phyloP scores from a whole-genome alignment of 2,329 filamentous ascomycete species.

The Aspergillus pseudotamarii region DNA sequence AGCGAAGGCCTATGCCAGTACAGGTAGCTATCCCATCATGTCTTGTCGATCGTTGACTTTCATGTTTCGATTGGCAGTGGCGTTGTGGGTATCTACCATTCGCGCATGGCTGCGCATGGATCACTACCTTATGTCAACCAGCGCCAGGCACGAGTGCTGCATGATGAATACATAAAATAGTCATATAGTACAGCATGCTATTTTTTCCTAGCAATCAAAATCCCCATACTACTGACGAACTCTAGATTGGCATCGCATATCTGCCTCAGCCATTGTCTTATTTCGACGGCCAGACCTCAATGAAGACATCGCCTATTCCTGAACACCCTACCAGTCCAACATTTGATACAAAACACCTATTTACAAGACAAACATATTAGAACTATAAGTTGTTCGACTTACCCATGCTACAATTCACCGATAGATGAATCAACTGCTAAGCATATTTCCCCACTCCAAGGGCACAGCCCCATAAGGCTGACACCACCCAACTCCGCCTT shows the following conservation, averaged over 20 bases:
- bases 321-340: too few relatives aligned
- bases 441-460: background rate
- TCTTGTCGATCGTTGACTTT: background rate
- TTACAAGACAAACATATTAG: fast-evolving
- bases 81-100: background rate
- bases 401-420: background rate
- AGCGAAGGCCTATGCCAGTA: background rate
- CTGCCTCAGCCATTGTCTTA: fast-evolving
- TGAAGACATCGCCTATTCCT: too few relatives aligned
- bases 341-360: fast-evolving
- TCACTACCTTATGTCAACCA: background rate
- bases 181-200: background rate
- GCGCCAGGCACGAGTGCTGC: background rate
- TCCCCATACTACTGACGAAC: background rate
- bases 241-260: background rate
- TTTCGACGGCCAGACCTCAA: fast-evolving
- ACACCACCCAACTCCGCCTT: background rate
- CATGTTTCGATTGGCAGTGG: background rate
- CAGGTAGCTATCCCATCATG: background rate
- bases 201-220: fast-evolving
- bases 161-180: background rate
- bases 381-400: background rate
- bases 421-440: background rate
- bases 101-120: background rate
- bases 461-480: background rate